Evolutionary conservation across 441 rosid genomes (phyloP), one percentile per base, ranked within the genome.

Genomic region (Erodium texanum): DNA sequence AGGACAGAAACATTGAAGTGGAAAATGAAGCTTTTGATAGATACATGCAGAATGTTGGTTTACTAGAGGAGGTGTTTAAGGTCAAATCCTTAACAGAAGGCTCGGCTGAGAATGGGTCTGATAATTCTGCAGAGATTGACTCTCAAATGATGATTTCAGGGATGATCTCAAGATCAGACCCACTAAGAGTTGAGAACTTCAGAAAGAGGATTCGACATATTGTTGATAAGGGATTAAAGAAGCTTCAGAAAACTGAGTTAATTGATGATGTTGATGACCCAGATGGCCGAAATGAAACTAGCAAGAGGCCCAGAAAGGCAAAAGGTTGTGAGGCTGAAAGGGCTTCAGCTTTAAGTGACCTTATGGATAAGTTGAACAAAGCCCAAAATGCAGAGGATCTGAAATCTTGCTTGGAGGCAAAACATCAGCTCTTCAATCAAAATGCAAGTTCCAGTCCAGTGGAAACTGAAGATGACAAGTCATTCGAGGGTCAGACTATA

Each of bases 11-110:
- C 74, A 79, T 88, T 24, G 92, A 87, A 76, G 81, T 82, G 20
- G 96, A 89, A 82, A 88, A 87, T 61, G 92, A 88, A 78, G 89
- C 94, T 48, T 94, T 94, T 83, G 96, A 84, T 71, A 84, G 85
- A 70, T 94, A 92, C 74, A 84, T 87, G 90, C 83, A 79, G 72
- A 88, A 92, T 76, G 78, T 87, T 72, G 75, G 76, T 79, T 80
- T 88, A 71, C 89, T 92, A 19, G 92, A 89, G 80, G 99, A 94
- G 80, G 87, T 86, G 32, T 81, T 91, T 69, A 78, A 87, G 59
- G 54, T 67, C 66, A 75, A 86, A 75, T 77, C 85, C 75, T 71
- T 77, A 27, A 63, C 65, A 16, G 85, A 84, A 73, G 82, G 67
- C 43, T 65, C 79, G 34, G 32, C 62, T 0, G 80, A 68, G 71